Conservation (phyloP, 768 basidiomycete genomes). For the Symmetrospora coprosmae region DNA sequence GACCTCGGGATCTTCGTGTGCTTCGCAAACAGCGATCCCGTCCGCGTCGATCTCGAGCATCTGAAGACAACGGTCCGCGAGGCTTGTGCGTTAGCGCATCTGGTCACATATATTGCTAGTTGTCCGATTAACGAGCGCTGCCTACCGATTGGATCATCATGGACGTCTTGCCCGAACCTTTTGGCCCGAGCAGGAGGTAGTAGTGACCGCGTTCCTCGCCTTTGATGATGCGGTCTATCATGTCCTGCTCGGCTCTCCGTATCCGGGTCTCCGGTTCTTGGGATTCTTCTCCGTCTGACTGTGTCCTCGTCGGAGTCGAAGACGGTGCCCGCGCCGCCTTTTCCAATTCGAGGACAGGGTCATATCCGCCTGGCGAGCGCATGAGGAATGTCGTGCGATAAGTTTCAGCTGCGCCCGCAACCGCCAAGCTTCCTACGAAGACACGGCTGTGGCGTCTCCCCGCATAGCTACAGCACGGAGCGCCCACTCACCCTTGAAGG, state of each 20-base stretch:
- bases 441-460: no score
- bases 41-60: constrained; percentile 61
- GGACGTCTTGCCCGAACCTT: constrained; percentile 4
- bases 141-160: constrained; percentile 21
- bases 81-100: background rate
- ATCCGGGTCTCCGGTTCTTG: constrained; percentile 6
- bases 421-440: no score
- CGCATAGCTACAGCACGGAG: no score
- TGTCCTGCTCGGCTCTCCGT: constrained; percentile 17
- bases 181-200: constrained; percentile 23
- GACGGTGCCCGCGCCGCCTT: constrained; percentile 35
- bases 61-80: constrained; percentile 44
- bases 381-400: background rate
- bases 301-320: constrained; percentile 15
- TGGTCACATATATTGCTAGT: constrained; percentile 41
- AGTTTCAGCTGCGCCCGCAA: no score
- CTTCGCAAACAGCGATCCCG: constrained; percentile 57
- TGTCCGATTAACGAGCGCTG: constrained; percentile 70
- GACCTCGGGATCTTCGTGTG: constrained; percentile 73
- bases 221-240: background rate
- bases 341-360: constrained; percentile 63
- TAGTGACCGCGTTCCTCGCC: constrained; percentile 13
- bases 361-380: constrained; percentile 46
- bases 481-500: constrained; percentile 43
- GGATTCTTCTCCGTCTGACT: background rate